Conservation (phyloP, 2,329 filamentous ascomycete species). For the Diaporthe sp. region DNA sequence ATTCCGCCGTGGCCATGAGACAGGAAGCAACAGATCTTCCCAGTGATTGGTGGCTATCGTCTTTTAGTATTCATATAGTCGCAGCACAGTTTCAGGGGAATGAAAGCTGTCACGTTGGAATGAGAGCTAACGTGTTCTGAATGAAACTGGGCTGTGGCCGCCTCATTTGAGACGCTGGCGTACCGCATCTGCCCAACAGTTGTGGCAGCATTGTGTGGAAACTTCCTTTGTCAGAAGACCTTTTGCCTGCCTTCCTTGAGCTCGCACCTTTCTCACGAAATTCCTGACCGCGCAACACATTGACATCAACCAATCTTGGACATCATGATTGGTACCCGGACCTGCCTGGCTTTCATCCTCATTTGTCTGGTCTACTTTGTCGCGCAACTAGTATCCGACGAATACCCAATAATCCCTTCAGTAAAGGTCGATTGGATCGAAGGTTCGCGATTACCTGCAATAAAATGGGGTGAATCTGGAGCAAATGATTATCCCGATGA, state of each 20-base stretch:
- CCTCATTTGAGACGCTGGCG: not conserved
- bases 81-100: not conserved
- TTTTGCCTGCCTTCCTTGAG: not conserved
- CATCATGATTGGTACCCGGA: constrained; percentile 1
- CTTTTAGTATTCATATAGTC: not conserved
- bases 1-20: too few species aligned
- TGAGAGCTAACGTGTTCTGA: not conserved
- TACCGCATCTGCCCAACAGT: not conserved
- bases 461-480: not conserved
- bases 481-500: not conserved
- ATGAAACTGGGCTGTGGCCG: not conserved
- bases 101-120: not conserved
- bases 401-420: not conserved
- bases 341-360: not conserved
- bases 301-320: not conserved
- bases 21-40: too few species aligned
- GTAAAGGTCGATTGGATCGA: not conserved
- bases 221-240: not conserved
- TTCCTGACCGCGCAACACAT: not conserved
- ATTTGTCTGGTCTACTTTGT: not conserved
- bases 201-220: not conserved
- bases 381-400: not conserved
- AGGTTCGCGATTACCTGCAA: not conserved
- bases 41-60: too few species aligned
- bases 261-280: not conserved